A percentile compares a stretch with the other conserved stretches of the same genome.
Conservation (phyloP, 306 rosid genomes). For the Rosa multiflora region DNA sequence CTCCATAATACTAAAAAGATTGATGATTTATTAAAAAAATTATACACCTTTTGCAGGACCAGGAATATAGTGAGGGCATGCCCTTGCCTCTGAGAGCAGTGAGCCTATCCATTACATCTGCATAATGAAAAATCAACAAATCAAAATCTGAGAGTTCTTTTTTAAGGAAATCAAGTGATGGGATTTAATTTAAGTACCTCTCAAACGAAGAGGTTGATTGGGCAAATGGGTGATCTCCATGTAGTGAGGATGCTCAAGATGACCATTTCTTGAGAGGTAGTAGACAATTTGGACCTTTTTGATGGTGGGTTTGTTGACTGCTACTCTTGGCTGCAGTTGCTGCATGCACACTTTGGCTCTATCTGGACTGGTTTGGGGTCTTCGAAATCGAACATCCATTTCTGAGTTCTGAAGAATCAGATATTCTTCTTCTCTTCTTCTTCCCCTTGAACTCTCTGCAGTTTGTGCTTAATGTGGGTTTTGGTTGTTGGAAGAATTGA, state of each 20-base stretch:
- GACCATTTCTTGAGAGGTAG: slow-evolving; percentile 82
- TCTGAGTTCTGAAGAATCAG: background rate
- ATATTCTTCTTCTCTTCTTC: slow-evolving; percentile 13
- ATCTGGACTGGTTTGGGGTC: slow-evolving; percentile 59
- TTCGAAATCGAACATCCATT: slow-evolving; percentile 57
- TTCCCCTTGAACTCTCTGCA: background rate
- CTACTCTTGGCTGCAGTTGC: slow-evolving; percentile 36
- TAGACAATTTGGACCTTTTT: slow-evolving; percentile 77
- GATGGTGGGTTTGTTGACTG: slow-evolving; percentile 31
- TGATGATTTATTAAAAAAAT: background rate
- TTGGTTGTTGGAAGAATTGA: background rate
- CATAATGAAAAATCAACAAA: background rate
- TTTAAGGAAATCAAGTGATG: background rate
- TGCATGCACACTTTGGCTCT: slow-evolving; percentile 50
- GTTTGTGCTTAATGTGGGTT: background rate
- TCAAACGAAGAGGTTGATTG: slow-evolving; percentile 74
- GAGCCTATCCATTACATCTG: slow-evolving; percentile 76
- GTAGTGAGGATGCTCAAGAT: slow-evolving; percentile 84
- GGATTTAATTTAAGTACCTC: slow-evolving; percentile 37
- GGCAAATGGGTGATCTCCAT: slow-evolving; percentile 62
- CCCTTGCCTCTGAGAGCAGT: slow-evolving; percentile 72
- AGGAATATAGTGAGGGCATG: slow-evolving; percentile 80
- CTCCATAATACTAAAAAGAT: background rate
- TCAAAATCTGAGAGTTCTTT: background rate
- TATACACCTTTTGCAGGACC: slow-evolving; percentile 84